These are phyloP conservation scores for Blastobotrys illinoisensis DNA, from an alignment of 1,139 yeast species.

Conservation along the genomic window DNA sequence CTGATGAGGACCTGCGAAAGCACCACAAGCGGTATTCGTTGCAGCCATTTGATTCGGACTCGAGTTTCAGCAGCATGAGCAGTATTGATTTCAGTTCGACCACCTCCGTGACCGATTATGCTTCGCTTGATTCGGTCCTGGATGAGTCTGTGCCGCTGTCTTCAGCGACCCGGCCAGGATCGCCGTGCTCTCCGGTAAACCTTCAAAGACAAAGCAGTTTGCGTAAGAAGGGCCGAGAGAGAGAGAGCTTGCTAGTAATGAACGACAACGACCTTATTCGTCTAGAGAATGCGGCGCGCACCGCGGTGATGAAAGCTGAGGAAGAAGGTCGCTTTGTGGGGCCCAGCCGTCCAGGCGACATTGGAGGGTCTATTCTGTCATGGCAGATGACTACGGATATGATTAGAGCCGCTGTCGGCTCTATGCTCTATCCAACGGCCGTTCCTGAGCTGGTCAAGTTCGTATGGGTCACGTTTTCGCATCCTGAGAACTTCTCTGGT, in stretches of 20 bases:
- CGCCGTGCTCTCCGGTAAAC: not conserved
- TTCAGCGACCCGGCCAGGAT: not conserved
- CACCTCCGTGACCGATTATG: not conserved
- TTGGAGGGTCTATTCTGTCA: slow-evolving; percentile 25
- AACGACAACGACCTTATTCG: slow-evolving; percentile 17
- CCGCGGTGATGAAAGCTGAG: not conserved
- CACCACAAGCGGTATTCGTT: not conserved
- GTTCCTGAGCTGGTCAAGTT: slow-evolving; percentile 17
- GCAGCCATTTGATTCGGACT: not conserved
- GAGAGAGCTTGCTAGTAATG: slow-evolving; percentile 13
- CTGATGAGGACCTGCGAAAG: slow-evolving; percentile 3
- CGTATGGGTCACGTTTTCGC: slow-evolving; percentile 24
- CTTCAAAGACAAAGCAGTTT: not conserved
- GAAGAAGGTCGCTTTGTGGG: slow-evolving; percentile 12
- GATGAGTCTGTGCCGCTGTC: not conserved
- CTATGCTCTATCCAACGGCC: slow-evolving; percentile 14
- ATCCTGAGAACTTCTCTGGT: slow-evolving; percentile 20
- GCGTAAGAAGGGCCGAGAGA: not conserved
- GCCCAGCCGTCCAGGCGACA: slow-evolving; percentile 22
- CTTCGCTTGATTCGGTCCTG: not conserved
- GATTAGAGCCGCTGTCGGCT: slow-evolving; percentile 14
- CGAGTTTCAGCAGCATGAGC: not conserved
- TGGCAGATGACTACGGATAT: slow-evolving; percentile 29
- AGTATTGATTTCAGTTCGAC: not conserved
- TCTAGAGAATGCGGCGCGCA: slow-evolving; percentile 2